phyloP scores from a whole-genome alignment of 352 stramenopile genomes.

The Phytophthora lateralis region DNA sequence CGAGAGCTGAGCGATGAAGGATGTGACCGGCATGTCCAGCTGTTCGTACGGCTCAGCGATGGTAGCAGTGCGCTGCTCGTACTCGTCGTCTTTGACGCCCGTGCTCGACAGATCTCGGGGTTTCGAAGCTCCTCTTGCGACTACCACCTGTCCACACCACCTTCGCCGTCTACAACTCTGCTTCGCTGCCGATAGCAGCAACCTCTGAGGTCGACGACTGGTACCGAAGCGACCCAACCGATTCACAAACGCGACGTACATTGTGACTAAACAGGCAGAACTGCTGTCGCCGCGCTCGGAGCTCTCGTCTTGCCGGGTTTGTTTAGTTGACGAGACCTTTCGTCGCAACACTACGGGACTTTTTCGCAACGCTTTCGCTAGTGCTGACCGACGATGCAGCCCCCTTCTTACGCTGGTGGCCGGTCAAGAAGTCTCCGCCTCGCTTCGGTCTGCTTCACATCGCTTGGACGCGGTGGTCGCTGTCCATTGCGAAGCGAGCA shows the following conservation, averaged over 20 bases:
- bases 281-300: not conserved
- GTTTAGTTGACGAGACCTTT: too few species aligned
- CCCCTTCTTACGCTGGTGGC: constrained; percentile 3
- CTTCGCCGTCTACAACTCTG: not conserved
- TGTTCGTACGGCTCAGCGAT: constrained; percentile 23
- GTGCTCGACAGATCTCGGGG: constrained; percentile 24
- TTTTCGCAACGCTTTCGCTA: constrained; percentile 23
- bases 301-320: not conserved
- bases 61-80: constrained; percentile 3
- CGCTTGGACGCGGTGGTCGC: not conserved
- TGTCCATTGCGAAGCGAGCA: not conserved
- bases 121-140: constrained; percentile 10
- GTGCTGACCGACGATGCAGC: not conserved
- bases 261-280: not conserved
- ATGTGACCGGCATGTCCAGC: constrained; percentile 17
- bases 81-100: constrained; percentile 7
- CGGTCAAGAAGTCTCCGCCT: not conserved
- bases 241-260: not conserved
- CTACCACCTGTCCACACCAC: constrained; percentile 3
- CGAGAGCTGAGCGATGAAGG: not conserved
- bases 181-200: not conserved
- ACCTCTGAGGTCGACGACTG: not conserved
- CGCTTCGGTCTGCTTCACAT: not conserved
- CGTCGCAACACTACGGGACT: not conserved
- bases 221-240: too few species aligned